Conservation (phyloP, 306 rosid genomes). For the Mimosa pudica region DNA sequence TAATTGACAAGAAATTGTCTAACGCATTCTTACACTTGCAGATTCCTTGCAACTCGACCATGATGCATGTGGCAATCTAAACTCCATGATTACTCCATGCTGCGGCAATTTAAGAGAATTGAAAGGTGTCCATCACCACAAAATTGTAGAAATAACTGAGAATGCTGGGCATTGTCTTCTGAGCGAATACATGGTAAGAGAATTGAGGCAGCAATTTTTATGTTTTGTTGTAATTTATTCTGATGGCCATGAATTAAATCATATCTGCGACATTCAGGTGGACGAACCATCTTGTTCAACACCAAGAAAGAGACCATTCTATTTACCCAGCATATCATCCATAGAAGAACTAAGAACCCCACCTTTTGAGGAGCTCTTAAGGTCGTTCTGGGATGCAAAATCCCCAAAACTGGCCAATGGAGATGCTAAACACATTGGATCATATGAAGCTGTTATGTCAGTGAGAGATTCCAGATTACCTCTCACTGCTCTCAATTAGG, state of each 20-base stretch:
- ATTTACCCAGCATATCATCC: constrained; percentile 78
- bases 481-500: constrained; percentile 90
- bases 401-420: constrained; percentile 79
- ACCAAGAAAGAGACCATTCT: constrained; percentile 86
- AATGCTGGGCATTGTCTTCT: constrained; percentile 87
- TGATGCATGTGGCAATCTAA: constrained; percentile 87
- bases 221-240: constrained; percentile 8
- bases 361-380: constrained; percentile 86
- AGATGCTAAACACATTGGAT: constrained; percentile 71
- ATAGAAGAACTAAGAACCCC: constrained; percentile 95
- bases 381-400: constrained; percentile 83
- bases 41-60: constrained; percentile 96
- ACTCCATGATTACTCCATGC: constrained; percentile 83
- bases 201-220: not conserved
- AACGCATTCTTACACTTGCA: constrained; percentile 38
- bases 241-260: constrained; percentile 9
- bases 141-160: constrained; percentile 88
- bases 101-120: constrained; percentile 86
- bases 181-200: constrained; percentile 77
- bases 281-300: constrained; percentile 99
- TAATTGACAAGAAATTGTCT: constrained; percentile 29
- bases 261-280: constrained; percentile 50
- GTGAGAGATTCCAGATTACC: constrained; percentile 97
- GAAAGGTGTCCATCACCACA: constrained; percentile 93
- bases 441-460: constrained; percentile 75